Base-by-base conservation (phyloP, 2,329 filamentous ascomycete genomes). In the Nothophoma quercina region DNA sequence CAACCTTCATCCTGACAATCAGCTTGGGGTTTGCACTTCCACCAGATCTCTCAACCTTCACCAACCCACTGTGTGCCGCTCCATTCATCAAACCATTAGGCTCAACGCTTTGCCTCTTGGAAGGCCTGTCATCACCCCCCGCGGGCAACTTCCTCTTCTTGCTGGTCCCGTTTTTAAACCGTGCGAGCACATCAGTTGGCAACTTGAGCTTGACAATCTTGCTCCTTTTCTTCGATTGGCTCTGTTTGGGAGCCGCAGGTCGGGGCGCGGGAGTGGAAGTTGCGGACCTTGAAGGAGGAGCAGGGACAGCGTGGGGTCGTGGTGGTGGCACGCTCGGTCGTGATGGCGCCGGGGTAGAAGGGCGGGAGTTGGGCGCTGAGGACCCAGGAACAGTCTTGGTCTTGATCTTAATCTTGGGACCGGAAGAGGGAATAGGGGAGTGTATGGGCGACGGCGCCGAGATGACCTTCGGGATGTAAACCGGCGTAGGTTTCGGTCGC, bases 81-180 rank as follows among this genome's bases (percentile, higher is more conserved):
- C 63, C 58, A 28, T 61, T 62, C 16, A 50, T 10, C 16, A 52
- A 7, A 3, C 48, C 40, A 13, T 55, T 53, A 16, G 67, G 59
- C 33, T 70, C 68, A 2, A 60, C 47, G 43, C 68, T 68, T 45
- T 67, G 68, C 21, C 68, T 52, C 53, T 72, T 72, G 10, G 51
- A 46, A 3, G 68, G 63, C 8, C 64, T 36, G n/a, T 64, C 59
- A 3, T 63, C 62, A 7, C 63, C 56, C 18, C 44, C 38, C 10
- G 36, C 46, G 12, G 33, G 51, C 46, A 59, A 44, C 54, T 65
- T 72, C 25, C 69, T 64, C 44, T 66, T 66, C 45, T 56, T 67
- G 34, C 25, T 56, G 12, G 28, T 40, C 7, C 58, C 58, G 10
- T 35, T 57, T 9, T 52, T 36, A 25, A 65, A 56, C 3, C 40